A percentile compares a stretch with the other conserved stretches of the same genome.
These are phyloP conservation scores for Porcisia deanei DNA, from an alignment of 208 protist genomes.

Conservation along the genomic window DNA sequence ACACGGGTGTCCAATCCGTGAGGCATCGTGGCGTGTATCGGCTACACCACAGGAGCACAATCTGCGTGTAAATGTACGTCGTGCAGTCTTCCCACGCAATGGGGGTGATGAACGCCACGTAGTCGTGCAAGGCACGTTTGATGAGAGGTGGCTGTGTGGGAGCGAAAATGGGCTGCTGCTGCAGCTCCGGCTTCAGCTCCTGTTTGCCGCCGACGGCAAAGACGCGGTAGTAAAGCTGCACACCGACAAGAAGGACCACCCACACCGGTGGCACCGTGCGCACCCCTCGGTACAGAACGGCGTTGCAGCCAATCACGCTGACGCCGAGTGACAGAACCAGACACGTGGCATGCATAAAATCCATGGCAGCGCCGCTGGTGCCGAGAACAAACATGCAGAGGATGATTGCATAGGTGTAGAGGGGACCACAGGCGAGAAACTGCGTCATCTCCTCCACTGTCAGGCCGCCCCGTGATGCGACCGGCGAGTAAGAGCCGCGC, in stretches of 20 bases:
- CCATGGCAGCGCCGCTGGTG: slow-evolving; percentile 20
- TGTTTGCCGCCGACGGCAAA: neutral
- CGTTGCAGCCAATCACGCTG: slow-evolving; percentile 25
- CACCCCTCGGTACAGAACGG: slow-evolving; percentile 26
- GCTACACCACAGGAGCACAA: slow-evolving; percentile 31
- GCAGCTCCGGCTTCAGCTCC: neutral
- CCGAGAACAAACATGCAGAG: slow-evolving; percentile 29
- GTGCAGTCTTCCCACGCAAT: slow-evolving; percentile 11
- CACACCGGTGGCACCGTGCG: slow-evolving; percentile 23
- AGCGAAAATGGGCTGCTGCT: neutral
- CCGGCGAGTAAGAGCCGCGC: neutral
- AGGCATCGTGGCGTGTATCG: slow-evolving; percentile 19
- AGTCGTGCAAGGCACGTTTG: neutral
- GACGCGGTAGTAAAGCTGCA: slow-evolving; percentile 19
- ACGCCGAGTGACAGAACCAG: slow-evolving; percentile 26
- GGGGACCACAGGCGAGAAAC: slow-evolving; percentile 11
- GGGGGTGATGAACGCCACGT: neutral
- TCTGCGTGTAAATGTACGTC: slow-evolving; percentile 25
- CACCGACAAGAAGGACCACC: slow-evolving; percentile 20
- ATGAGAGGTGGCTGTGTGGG: no score
- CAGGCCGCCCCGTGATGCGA: slow-evolving; percentile 1
- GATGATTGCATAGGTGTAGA: slow-evolving; percentile 28
- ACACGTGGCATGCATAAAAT: slow-evolving; percentile 18
- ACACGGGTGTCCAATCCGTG: slow-evolving; percentile 13
- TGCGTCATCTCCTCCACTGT: slow-evolving; percentile 12